Percentiles rank a stretch among this genome's conserved stretches.
Conservation (phyloP, 2,329 filamentous ascomycete species). For the Aschersonia sp. region DNA sequence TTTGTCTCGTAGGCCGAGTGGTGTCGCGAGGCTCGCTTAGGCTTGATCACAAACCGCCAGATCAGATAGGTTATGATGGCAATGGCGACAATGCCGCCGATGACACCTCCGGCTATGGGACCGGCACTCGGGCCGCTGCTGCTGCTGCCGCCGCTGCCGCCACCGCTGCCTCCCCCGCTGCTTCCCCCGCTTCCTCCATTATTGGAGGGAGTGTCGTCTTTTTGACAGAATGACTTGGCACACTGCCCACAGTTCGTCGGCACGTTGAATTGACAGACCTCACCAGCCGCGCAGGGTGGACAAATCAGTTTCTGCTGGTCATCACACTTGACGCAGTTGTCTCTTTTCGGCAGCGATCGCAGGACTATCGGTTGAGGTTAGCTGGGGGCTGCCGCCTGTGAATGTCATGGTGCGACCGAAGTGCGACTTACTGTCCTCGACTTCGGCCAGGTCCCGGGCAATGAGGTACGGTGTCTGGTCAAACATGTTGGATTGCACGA, state of each 20-base stretch:
- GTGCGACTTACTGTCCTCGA: constrained; percentile 14
- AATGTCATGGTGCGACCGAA: too few relatives aligned
- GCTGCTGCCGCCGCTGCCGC: constrained; percentile 13
- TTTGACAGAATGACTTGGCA: constrained; percentile 29
- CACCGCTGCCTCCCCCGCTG: constrained; percentile 15
- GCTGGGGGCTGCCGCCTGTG: too few relatives aligned
- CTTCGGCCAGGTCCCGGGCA: constrained; percentile 15
- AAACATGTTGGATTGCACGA: constrained; percentile 2
- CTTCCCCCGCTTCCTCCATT: neutral
- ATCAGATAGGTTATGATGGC: constrained; percentile 64
- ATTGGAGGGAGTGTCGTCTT: constrained; percentile 10
- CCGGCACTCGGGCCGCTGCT: constrained; percentile 52
- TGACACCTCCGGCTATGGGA: constrained; percentile 80
- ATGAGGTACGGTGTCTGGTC: constrained; percentile 4
- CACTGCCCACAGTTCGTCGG: constrained; percentile 32
- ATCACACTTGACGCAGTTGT: constrained; percentile 32
- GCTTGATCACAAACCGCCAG: constrained; percentile 80
- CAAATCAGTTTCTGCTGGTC: constrained; percentile 25
- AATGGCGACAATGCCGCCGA: constrained; percentile 68
- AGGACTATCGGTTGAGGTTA: constrained; percentile 9
- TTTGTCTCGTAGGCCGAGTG: constrained; percentile 40
- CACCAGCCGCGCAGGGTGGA: constrained; percentile 25
- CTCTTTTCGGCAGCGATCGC: constrained; percentile 21
- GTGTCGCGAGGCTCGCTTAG: constrained; percentile 50
- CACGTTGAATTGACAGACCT: constrained; percentile 30